phyloP scores from a whole-genome alignment of 345 rosid species.

The Gossypium australe region DNA sequence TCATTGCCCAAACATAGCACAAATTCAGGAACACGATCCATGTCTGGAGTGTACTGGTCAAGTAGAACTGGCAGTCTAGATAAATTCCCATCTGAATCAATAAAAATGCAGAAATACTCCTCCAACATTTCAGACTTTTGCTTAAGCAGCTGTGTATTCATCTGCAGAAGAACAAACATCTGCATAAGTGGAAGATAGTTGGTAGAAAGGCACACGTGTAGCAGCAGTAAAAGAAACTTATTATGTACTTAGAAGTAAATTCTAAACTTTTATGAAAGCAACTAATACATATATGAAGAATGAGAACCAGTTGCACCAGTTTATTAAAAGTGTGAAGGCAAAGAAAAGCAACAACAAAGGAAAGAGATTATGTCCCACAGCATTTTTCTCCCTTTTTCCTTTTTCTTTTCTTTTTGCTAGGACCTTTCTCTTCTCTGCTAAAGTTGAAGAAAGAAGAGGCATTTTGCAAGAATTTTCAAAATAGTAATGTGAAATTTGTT shows the following conservation, averaged over 20 bases:
- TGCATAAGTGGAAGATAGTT: background rate
- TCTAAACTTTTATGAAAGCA: background rate
- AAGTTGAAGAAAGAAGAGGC: background rate
- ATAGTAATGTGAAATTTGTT: background rate
- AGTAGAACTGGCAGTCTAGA: slow-evolving; percentile 88
- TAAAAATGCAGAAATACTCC: slow-evolving; percentile 71
- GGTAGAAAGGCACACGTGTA: background rate
- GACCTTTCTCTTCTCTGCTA: background rate
- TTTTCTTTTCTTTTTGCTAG: background rate
- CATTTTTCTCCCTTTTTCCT: background rate
- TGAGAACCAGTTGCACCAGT: background rate
- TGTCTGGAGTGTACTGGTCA: slow-evolving; percentile 90
- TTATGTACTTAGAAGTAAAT: background rate
- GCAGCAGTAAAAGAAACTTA: slow-evolving; percentile 2
- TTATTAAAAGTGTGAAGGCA: background rate
- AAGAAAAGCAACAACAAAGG: background rate
- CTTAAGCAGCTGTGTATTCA: slow-evolving; percentile 79
- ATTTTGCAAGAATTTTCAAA: background rate
- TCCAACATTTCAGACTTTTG: slow-evolving; percentile 71
- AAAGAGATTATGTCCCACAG: background rate
- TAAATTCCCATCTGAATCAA: slow-evolving; percentile 62
- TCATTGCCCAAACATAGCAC: slow-evolving; percentile 88
- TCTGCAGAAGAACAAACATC: slow-evolving; percentile 33
- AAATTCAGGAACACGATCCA: slow-evolving; percentile 95
- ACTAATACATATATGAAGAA: background rate